phyloP scores from a whole-genome alignment of 768 basidiomycete species.

The Galerina marginata region DNA sequence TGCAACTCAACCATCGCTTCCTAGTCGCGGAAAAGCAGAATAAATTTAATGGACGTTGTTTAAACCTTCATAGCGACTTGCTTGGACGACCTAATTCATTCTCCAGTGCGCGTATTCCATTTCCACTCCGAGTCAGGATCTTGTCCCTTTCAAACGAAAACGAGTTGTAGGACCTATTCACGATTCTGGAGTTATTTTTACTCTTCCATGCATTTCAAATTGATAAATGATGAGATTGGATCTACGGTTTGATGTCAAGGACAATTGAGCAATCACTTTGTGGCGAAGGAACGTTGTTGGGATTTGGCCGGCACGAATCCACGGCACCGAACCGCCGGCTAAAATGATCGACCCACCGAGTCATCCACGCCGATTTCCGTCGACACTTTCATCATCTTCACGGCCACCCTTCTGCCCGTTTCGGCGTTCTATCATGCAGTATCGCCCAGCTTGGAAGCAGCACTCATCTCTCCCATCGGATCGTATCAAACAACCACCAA shows the following conservation, averaged over 20 bases:
- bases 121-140: too few species aligned
- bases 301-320: not conserved
- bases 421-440: slow-evolving; percentile 30
- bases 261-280: slow-evolving; percentile 9
- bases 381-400: not conserved
- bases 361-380: not conserved
- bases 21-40: too few species aligned
- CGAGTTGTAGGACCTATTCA: too few species aligned
- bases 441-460: slow-evolving; percentile 50
- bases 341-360: not conserved
- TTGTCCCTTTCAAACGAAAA: too few species aligned
- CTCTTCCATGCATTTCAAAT: not conserved
- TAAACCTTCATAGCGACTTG: too few species aligned
- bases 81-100: too few species aligned
- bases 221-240: not conserved
- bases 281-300: not conserved
- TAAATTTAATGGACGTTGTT: too few species aligned
- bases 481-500: slow-evolving; percentile 43
- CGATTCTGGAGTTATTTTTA: too few species aligned
- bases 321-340: not conserved
- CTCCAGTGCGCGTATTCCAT: too few species aligned
- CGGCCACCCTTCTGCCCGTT: not conserved
- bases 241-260: slow-evolving; percentile 3
- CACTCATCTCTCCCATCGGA: slow-evolving; percentile 55
- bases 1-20: too few species aligned